Evolutionary conservation across 768 basidiomycete species (phyloP).

Genomic region (Macrolepiota dolichaula): DNA sequence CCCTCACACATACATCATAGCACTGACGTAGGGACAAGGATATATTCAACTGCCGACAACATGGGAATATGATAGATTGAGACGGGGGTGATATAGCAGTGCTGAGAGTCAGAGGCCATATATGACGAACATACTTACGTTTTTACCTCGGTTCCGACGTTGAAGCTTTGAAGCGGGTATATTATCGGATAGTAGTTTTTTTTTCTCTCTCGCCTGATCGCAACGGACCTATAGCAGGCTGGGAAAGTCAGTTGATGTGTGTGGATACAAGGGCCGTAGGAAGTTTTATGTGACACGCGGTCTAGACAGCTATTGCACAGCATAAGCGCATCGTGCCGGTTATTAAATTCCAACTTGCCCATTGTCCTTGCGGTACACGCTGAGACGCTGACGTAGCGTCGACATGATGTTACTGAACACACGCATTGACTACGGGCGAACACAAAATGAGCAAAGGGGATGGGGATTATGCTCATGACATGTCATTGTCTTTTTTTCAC

Average conservation of each 20-base stretch:
- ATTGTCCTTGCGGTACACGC: not conserved
- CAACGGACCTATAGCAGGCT: not conserved
- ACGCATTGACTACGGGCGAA: not conserved
- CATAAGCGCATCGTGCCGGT: not conserved
- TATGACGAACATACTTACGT: not conserved
- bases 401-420: not conserved
- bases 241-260: not conserved
- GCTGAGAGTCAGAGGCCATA: not conserved
- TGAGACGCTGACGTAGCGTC: constrained; percentile 2
- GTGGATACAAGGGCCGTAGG: not conserved
- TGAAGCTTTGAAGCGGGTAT: not conserved
- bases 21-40: not conserved
- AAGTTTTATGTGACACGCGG: not conserved
- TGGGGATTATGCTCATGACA: not conserved
- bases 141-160: not conserved
- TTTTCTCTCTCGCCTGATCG: not conserved
- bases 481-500: not conserved
- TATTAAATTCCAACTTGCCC: not conserved
- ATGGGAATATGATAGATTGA: not conserved
- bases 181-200: not conserved
- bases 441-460: not conserved
- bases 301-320: not conserved
- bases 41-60: too few relatives aligned
- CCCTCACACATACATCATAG: not conserved
- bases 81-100: not conserved